Evolutionary conservation across 768 basidiomycete genomes (phyloP), one percentile per base, ranked within the genome.

Genomic region (Galerina marginata): DNA sequence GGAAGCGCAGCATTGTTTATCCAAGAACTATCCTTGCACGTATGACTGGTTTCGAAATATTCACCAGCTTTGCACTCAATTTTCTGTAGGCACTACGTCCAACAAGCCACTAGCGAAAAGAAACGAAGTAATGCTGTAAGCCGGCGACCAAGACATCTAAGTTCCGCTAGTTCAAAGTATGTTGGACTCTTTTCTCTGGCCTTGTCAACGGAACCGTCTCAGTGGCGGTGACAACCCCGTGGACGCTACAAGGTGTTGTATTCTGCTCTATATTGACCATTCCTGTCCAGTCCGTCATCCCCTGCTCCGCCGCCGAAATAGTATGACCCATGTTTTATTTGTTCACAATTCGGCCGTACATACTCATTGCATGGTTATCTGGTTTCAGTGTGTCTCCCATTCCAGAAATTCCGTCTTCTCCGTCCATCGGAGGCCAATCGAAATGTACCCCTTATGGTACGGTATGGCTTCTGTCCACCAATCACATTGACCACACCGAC

Each of bases 1-100:
- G 60, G 58, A 59, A 49, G 38, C 58, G 36, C 66, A 95, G 89
- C 93, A 95, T 69, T 96, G 93, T 74, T 75, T 87, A 61, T 84
- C 89, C 62, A 96, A 96, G 79, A 93, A 91, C 69, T 93, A 91
- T 69, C 89, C 92, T 46, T 96, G 93, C 92, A 95, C 93, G 93
- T 94, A 69, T 66, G 91, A 86, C 15, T 64, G 59, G 65, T 60
- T 60, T 48, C 52, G 33, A 33, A 42, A 43, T 36, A 61, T 46
- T 63, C 43, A 39, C 50, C 38, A 40, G 37, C 59, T 36, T 54
- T 50, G 58, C 55, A 52, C 50, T 63, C 48, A 58, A 52, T 52
- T 50, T 46, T 45, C 58, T 44, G 15, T 69, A 92, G 91, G 60
- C 90, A 93, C 70, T 87, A 77, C 70, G 89, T 93, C 26, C 92